Percentiles rank a stretch among this genome's conserved stretches.
These are phyloP conservation scores for Debaryomyces fabryi DNA, from an alignment of 1,139 yeast genomes.

Conservation along the genomic window DNA sequence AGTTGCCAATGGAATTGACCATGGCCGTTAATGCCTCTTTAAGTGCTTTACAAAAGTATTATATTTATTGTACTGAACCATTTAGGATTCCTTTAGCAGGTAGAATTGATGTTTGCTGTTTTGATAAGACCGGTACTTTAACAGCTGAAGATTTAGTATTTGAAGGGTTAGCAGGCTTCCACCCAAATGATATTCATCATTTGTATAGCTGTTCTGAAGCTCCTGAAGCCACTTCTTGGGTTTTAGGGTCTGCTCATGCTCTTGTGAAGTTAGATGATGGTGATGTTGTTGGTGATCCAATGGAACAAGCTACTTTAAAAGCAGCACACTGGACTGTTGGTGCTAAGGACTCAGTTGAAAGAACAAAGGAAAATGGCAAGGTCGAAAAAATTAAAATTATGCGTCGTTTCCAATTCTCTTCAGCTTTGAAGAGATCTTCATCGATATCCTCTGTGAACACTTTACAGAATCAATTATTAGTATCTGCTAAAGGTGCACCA, in stretches of 20 bases:
- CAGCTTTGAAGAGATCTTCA: slow-evolving; percentile 94
- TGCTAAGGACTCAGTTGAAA: slow-evolving; percentile 65
- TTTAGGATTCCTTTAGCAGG: slow-evolving; percentile 98
- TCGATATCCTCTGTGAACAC: slow-evolving; percentile 70
- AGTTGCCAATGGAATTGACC: slow-evolving; percentile 97
- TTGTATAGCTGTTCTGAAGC: slow-evolving; percentile 58
- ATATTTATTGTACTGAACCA: slow-evolving; percentile 97
- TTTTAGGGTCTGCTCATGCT: slow-evolving; percentile 96
- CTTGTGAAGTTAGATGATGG: slow-evolving; percentile 92
- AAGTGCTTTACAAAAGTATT: slow-evolving; percentile 82
- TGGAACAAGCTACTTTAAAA: slow-evolving; percentile 94
- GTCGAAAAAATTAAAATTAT: slow-evolving; percentile 66
- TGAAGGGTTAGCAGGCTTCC: slow-evolving; percentile 93
- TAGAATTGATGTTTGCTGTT: slow-evolving; percentile 96
- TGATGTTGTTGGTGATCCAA: slow-evolving; percentile 97
- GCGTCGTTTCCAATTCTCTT: slow-evolving; percentile 96
- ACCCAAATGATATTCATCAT: slow-evolving; percentile 54
- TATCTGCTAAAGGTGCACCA: slow-evolving; percentile 99
- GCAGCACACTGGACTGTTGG: slow-evolving; percentile 89
- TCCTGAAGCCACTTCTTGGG: slow-evolving; percentile 69
- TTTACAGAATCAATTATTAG: slow-evolving; percentile 58
- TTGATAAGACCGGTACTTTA: slow-evolving; percentile 97
- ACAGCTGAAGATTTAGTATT: slow-evolving; percentile 96
- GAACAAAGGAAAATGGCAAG: slow-evolving; percentile 39
- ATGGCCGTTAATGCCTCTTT: slow-evolving; percentile 96